Base-by-base conservation (phyloP, 352 stramenopile species). In the Pythium inflatum region DNA sequence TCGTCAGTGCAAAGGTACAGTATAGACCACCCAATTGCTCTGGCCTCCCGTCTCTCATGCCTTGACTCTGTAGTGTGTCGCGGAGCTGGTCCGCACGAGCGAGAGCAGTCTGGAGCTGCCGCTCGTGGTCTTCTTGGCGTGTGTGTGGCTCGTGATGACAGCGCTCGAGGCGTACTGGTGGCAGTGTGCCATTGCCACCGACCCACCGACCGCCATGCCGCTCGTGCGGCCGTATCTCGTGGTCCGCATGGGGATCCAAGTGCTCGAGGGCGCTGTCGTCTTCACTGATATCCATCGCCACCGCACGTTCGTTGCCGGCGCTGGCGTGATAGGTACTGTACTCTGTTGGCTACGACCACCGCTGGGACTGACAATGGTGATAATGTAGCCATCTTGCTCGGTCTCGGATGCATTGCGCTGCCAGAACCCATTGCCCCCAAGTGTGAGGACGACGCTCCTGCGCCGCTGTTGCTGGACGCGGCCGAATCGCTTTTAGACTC, bases 1-100 rank as follows among this genome's bases (percentile, higher is more conserved):
- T 83, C 27, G 41, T 79, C 8, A 73, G 72, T 50, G 66, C 80
- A 51, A 86, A 86, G 67, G 79, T 83, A 31, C 24, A 34, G 31
- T 57, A 16, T n/a, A 27, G 3, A 43, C 38, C 4, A 14, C 22
- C 24, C 53, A 18, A 48, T 20, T 20, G 24, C 9, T 48, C 22
- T 51, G 20, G n/a, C 0, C n/a, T 51, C n/a, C n/a, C n/a, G n/a
- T n/a, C n/a, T n/a, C n/a, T n/a, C n/a, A n/a, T n/a, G n/a, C n/a
- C n/a, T n/a, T n/a, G n/a, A n/a, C 34, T 50, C 0, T 34, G 0
- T n/a, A 71, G 65, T 71, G 56, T 36, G 14, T 66, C 11, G 48
- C 57, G 14, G 56, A 59, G 45, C 53, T 66, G 22, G 12, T 71
- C 27, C 55, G 64, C 18, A 61, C 34, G 16, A 28, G 30, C 13